phyloP scores from a whole-genome alignment of 2,329 filamentous ascomycete species.

The Aspergillus clavatus region DNA sequence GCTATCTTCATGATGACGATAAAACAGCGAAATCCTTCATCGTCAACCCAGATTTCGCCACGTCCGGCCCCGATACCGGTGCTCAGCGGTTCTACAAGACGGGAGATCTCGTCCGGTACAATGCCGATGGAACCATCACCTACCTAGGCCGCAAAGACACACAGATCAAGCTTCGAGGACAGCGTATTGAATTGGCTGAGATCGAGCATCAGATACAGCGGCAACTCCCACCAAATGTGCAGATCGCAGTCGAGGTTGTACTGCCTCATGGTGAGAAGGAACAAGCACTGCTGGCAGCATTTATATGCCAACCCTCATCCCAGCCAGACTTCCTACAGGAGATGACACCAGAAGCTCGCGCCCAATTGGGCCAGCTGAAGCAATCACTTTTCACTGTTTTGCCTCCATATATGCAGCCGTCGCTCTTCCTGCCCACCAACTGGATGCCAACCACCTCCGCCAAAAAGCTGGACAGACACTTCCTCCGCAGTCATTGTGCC shows the following conservation, averaged over 20 bases:
- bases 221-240: slow-evolving; percentile 1
- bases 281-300: not conserved
- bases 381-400: not conserved
- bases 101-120: slow-evolving; percentile 17
- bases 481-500: not conserved
- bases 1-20: slow-evolving; percentile 28
- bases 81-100: slow-evolving; percentile 13
- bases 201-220: slow-evolving; percentile 10
- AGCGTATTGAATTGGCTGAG: slow-evolving; percentile 18
- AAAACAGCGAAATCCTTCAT: slow-evolving; percentile 23
- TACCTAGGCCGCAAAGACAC: slow-evolving; percentile 14
- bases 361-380: not conserved
- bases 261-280: not conserved
- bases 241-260: not conserved
- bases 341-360: not conserved
- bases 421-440: not conserved
- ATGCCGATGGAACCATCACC: slow-evolving; percentile 13
- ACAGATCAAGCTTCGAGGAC: slow-evolving; percentile 21
- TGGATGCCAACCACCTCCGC: not conserved
- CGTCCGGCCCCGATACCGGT: not conserved
- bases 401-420: not conserved
- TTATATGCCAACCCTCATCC: not conserved
- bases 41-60: slow-evolving; percentile 15
- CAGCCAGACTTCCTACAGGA: not conserved
- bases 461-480: not conserved